Evolutionary conservation across 2,329 filamentous ascomycete genomes (phyloP).

Genomic region (Botrytis porri): DNA sequence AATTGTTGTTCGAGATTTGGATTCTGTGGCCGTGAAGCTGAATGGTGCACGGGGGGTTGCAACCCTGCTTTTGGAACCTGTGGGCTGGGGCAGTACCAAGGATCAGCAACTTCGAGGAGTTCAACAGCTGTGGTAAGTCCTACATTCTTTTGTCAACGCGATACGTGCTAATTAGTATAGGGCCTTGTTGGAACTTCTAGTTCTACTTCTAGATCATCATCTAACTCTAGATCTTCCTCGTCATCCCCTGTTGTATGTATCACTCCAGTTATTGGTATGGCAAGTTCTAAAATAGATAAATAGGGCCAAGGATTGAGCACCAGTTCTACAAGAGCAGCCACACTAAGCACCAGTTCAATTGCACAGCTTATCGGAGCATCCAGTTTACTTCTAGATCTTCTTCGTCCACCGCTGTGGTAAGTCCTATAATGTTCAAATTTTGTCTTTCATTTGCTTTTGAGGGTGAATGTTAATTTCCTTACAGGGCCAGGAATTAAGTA

Average conservation of each 20-base stretch:
- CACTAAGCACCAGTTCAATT: not conserved
- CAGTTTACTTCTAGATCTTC: not conserved
- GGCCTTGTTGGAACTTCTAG: not conserved
- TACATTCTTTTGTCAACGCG: not conserved
- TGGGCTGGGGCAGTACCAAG: not conserved
- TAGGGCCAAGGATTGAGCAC: not conserved
- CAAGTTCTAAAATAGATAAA: not conserved
- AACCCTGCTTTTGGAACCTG: conserved; percentile 1
- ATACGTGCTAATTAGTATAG: not conserved
- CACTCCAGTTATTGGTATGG: not conserved
- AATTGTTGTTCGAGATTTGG: conserved; percentile 10
- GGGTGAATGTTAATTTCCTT: not conserved
- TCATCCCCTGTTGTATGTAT: not conserved
- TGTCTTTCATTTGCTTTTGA: not conserved
- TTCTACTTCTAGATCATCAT: not conserved
- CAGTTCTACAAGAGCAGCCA: not conserved
- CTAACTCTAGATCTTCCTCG: not conserved
- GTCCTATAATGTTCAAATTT: not conserved
- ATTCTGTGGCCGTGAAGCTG: not conserved
- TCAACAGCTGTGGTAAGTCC: not conserved
- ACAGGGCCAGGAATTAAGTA: not conserved
- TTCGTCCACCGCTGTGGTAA: not conserved
- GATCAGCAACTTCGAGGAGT: not conserved
- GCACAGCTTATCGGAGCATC: not conserved
- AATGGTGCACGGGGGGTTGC: not conserved